These are phyloP conservation scores for Mycocentrospora acerina DNA, from an alignment of 2,329 filamentous ascomycete genomes.

Conservation along the genomic window DNA sequence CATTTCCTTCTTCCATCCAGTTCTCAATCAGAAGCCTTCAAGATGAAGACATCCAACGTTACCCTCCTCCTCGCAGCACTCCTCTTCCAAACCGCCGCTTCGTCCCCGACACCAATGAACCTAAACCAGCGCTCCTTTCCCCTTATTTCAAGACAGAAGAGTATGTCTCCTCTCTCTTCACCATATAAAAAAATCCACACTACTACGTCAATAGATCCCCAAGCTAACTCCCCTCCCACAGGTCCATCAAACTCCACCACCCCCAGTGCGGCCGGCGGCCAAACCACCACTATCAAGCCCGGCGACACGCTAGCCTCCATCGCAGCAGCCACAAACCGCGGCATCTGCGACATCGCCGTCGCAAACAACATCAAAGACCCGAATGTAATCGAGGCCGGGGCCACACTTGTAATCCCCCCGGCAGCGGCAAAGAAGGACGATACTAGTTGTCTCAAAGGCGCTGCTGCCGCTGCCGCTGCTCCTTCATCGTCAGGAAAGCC, in stretches of 20 bases:
- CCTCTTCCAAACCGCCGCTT: constrained; percentile 15
- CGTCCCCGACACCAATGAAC: constrained; percentile 15
- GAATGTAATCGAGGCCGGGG: constrained; percentile 5
- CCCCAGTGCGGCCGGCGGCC: background rate
- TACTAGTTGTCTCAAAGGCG: constrained; percentile 1
- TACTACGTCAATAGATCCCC: no score
- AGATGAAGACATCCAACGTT: constrained; percentile 3
- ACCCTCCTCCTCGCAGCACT: constrained; percentile 3
- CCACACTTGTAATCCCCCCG: constrained; percentile 6
- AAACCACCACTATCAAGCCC: background rate
- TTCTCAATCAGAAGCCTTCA: background rate
- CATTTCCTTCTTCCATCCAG: no score
- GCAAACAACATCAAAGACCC: constrained; percentile 7
- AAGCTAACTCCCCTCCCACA: background rate
- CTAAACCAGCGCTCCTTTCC: no score
- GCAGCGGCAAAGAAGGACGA: constrained; percentile 1
- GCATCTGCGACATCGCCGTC: constrained; percentile 10
- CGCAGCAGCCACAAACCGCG: constrained; percentile 1
- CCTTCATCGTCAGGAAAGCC: no score
- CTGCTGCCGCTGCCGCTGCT: background rate
- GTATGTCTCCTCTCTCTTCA: background rate
- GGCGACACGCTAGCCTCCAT: constrained; percentile 12
- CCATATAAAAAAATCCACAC: background rate
- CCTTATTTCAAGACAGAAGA: no score
- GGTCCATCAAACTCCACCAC: constrained; percentile 5